These are phyloP conservation scores for Phytophthora foliorum DNA, from an alignment of 352 stramenopile genomes.

Conservation along the genomic window DNA sequence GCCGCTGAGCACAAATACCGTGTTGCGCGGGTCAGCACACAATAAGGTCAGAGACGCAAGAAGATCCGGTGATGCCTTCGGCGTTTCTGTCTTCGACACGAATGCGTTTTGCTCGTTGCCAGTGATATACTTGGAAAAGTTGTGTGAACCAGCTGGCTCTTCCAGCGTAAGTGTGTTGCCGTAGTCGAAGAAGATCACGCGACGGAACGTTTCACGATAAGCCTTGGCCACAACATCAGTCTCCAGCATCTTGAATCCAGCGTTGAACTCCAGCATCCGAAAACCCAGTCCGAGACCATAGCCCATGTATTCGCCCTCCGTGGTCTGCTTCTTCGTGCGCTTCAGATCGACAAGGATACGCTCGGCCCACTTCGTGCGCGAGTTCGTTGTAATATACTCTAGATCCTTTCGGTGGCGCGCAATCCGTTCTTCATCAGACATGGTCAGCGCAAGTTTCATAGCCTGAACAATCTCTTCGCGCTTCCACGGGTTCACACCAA, in stretches of 20 bases:
- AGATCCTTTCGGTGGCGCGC: constrained; percentile 87
- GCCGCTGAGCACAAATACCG: constrained; percentile 99
- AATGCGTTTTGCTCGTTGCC: constrained; percentile 39
- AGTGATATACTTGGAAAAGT: constrained; percentile 90
- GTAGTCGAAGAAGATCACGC: constrained; percentile 98
- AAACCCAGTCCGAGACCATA: constrained; percentile 97
- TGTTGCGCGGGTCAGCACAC: constrained; percentile 96
- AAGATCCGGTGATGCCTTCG: constrained; percentile 71
- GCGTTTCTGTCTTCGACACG: constrained; percentile 38
- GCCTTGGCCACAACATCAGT: constrained; percentile 90
- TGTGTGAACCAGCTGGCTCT: constrained; percentile 67
- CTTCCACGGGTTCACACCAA: constrained; percentile 99
- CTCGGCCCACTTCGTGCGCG: constrained; percentile 97
- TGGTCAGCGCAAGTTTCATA: constrained; percentile 72
- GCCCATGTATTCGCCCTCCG: constrained; percentile 94
- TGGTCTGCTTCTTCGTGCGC: constrained; percentile 86
- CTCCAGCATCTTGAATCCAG: constrained; percentile 96
- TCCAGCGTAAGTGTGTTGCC: constrained; percentile 97
- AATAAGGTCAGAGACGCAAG: constrained; percentile 92
- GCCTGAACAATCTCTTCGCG: constrained; percentile 87
- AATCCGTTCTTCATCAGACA: constrained; percentile 72
- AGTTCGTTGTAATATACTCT: constrained; percentile 96
- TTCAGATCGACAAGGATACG: constrained; percentile 99
- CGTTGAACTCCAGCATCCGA: constrained; percentile 97
- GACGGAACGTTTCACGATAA: constrained; percentile 87